Evolutionary conservation across 768 basidiomycete genomes (phyloP), one percentile per base, ranked within the genome.

Genomic region (Gymnopilus dilepis): DNA sequence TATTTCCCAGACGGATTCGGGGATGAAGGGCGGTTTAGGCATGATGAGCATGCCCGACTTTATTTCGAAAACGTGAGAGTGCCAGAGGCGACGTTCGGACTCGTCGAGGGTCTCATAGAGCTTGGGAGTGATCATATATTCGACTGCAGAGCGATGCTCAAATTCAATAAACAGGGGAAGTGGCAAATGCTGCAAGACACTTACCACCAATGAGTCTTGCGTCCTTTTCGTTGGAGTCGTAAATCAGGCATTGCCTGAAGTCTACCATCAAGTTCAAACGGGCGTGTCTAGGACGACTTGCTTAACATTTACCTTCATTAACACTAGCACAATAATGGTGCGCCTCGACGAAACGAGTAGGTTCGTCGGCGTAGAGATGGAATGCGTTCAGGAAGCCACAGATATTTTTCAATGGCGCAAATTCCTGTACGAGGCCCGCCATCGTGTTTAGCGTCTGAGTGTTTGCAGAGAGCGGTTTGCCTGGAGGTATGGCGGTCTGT

Each of bases 41-140:
- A 67, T 67, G 56, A 67, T 62, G 43, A 67, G 61, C 55, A 62
- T 67, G 15, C 66, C 66, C 1, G 66, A 67, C 43, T 67, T 67
- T 42, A 67, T 52, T 34, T 67, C 66, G 61, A 67, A 67, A 31
- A 59, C 66, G 50, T 67, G 66, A 4, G 66, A 62, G 50, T 67
- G 66, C 66, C 66, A 67, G 15, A 67, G 60, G 17, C 59, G 64
- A 9, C 66, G 63, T 38, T 67, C 66, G 4, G 58, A 41, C 26
- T 57, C 58, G 24, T 64, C 63, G 34, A 67, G 63, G 9, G 62
- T 56, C 33, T 64, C 61, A 51, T 60, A 67, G 2, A 67, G 60
- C 24, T 56, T 56, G 2, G 63, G 63, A 2, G 61, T 45, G 58
- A 67, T 60, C 66, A 67, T 67, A 40, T 67, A 67, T 52, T 67